phyloP scores from a whole-genome alignment of 2,329 filamentous ascomycete genomes.

The Uncinocarpus reesii region DNA sequence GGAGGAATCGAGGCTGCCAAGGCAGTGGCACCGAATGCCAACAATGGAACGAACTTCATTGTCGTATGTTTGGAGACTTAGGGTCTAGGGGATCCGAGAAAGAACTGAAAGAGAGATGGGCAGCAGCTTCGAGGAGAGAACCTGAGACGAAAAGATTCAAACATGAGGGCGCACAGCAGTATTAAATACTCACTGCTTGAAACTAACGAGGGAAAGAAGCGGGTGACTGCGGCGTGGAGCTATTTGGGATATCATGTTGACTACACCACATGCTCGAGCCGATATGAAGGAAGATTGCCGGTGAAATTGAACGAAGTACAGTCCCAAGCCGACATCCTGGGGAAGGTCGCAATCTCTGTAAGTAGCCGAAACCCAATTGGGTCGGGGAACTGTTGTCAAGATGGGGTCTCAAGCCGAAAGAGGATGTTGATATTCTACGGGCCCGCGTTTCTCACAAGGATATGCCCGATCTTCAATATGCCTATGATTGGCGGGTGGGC shows the following conservation, averaged over 20 bases:
- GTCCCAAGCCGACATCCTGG: conserved; percentile 7
- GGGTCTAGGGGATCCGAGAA: too few relatives aligned
- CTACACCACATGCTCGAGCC: conserved; percentile 1
- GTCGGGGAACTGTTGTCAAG: conserved; percentile 2
- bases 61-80: conserved; percentile 1
- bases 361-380: conserved; percentile 5
- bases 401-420: neutral
- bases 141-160: neutral
- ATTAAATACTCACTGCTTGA: conserved; percentile 5
- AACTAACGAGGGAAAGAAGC: conserved; percentile 1
- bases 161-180: neutral
- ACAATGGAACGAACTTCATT: conserved; percentile 30
- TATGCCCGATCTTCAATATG: neutral
- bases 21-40: conserved; percentile 27
- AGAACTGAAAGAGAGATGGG: too few relatives aligned
- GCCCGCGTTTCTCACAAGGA: neutral
- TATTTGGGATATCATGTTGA: neutral
- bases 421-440: neutral
- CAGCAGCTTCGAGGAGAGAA: too few relatives aligned
- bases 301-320: neutral
- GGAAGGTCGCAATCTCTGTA: conserved; percentile 11
- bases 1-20: conserved; percentile 27
- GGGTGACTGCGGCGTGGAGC: conserved; percentile 6
- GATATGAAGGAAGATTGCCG: neutral
- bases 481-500: neutral